Conservation (phyloP, 2,329 filamentous ascomycete species). For the Clonostachys chloroleuca region DNA sequence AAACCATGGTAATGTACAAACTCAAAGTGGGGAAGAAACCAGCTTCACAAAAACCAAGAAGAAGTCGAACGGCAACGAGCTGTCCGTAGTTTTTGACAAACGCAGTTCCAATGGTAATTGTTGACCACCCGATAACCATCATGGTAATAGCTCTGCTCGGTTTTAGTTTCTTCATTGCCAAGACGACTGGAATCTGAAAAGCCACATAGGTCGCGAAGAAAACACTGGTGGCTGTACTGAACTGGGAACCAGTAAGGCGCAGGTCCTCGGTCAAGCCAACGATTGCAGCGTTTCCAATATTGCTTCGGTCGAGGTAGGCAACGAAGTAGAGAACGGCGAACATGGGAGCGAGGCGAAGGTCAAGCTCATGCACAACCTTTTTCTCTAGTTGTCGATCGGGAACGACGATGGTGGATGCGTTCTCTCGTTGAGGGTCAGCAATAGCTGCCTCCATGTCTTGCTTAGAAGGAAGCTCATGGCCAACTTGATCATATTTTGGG, state of each 20-base stretch:
- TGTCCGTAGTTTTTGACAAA: constrained; percentile 3
- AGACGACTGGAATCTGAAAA: constrained; percentile 47
- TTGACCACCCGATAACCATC: constrained; percentile 4
- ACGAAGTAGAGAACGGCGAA: constrained; percentile 41
- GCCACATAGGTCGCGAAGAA: constrained; percentile 60
- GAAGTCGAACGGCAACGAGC: constrained; percentile 2
- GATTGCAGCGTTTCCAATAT: constrained; percentile 44
- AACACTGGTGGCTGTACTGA: constrained; percentile 50
- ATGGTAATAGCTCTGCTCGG: constrained; percentile 2
- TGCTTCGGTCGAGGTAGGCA: constrained; percentile 7
- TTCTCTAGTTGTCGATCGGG: constrained; percentile 1
- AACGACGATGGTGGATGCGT: no score
- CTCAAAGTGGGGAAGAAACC: constrained; percentile 37
- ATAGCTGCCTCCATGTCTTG: not conserved
- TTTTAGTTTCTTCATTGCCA: constrained; percentile 2
- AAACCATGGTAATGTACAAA: constrained; percentile 22
- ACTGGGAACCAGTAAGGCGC: constrained; percentile 45
- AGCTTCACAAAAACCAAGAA: constrained; percentile 5
- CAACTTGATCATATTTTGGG: no score
- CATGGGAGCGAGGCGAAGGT: constrained; percentile 44
- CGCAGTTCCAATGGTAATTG: constrained; percentile 5
- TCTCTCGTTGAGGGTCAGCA: no score
- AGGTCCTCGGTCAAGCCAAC: constrained; percentile 49
- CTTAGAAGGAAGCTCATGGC: not conserved
- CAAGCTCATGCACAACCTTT: constrained; percentile 17